Evolutionary conservation across 306 rosid genomes (phyloP).

Genomic region (Rubus idaeus): DNA sequence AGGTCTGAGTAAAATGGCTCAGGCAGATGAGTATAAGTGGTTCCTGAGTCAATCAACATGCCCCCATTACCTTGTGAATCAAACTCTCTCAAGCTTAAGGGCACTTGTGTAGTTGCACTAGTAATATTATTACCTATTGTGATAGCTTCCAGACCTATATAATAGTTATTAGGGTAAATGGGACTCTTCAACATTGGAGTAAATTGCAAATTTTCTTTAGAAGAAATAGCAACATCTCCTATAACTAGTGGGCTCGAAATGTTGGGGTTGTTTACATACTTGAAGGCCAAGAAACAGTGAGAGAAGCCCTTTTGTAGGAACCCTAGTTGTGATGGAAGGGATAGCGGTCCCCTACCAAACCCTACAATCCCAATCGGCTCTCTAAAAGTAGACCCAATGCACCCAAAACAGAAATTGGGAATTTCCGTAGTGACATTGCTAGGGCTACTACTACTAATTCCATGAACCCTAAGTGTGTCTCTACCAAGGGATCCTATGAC

Average conservation of each 20-base stretch:
- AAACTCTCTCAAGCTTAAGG: conserved; percentile 41
- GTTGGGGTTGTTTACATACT: conserved; percentile 56
- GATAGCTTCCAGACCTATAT: conserved; percentile 47
- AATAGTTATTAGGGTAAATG: conserved; percentile 47
- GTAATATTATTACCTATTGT: conserved; percentile 32
- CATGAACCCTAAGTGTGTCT: conserved; percentile 43
- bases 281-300: conserved; percentile 54
- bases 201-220: conserved; percentile 37
- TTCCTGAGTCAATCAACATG: conserved; percentile 53
- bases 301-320: conserved; percentile 48
- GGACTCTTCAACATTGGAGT: conserved; percentile 54
- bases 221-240: conserved; percentile 42
- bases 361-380: conserved; percentile 63
- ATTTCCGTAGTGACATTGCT: conserved; percentile 24
- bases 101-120: conserved; percentile 22
- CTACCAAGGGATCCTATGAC: conserved; percentile 38
- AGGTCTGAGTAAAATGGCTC: conserved; percentile 51
- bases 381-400: conserved; percentile 42
- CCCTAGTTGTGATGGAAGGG: conserved; percentile 55
- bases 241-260: conserved; percentile 50
- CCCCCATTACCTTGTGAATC: conserved; percentile 56
- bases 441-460: conserved; percentile 8
- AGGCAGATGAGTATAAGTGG: conserved; percentile 57
- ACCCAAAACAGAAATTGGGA: conserved; percentile 51
- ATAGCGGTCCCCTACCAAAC: conserved; percentile 51